phyloP scores from a whole-genome alignment of 768 basidiomycete genomes.

The Coprinopsis sp. region DNA sequence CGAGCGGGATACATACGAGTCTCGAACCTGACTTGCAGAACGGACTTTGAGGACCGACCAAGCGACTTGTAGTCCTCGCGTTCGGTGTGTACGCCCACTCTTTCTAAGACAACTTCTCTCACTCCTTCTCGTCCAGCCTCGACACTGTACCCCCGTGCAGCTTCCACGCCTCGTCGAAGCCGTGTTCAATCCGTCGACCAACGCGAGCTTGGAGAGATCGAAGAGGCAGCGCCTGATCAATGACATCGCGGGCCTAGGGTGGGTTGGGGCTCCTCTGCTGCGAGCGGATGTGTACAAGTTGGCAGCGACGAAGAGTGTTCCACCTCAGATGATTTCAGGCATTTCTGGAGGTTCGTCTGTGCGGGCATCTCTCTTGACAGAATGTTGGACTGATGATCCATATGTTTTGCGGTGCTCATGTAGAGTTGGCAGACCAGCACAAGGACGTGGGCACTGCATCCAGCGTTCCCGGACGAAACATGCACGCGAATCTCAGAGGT shows the following conservation, averaged over 20 bases:
- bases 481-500: slow-evolving; percentile 81
- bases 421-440: slow-evolving; percentile 90
- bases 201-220: slow-evolving; percentile 56
- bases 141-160: no score
- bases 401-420: slow-evolving; percentile 64
- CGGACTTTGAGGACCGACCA: slow-evolving; percentile 50
- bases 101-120: no score
- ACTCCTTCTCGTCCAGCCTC: no score
- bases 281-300: slow-evolving; percentile 20
- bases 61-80: slow-evolving; percentile 46
- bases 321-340: slow-evolving; percentile 91
- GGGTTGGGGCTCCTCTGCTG: slow-evolving; percentile 26
- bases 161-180: slow-evolving; percentile 16
- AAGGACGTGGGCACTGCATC: slow-evolving; percentile 82
- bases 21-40: slow-evolving; percentile 22
- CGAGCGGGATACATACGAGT: slow-evolving; percentile 4
- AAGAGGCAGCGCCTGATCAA: slow-evolving; percentile 37
- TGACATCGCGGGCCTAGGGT: slow-evolving; percentile 21
- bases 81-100: no score
- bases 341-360: slow-evolving; percentile 87
- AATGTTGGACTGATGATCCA: slow-evolving; percentile 7
- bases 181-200: slow-evolving; percentile 44
- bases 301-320: slow-evolving; percentile 42
- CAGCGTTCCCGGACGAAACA: slow-evolving; percentile 74
- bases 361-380: slow-evolving; percentile 1